Percentiles rank a stretch among this genome's conserved stretches.
Conservation (phyloP, 2,329 filamentous ascomycete species). For the Camillea tinctor region DNA sequence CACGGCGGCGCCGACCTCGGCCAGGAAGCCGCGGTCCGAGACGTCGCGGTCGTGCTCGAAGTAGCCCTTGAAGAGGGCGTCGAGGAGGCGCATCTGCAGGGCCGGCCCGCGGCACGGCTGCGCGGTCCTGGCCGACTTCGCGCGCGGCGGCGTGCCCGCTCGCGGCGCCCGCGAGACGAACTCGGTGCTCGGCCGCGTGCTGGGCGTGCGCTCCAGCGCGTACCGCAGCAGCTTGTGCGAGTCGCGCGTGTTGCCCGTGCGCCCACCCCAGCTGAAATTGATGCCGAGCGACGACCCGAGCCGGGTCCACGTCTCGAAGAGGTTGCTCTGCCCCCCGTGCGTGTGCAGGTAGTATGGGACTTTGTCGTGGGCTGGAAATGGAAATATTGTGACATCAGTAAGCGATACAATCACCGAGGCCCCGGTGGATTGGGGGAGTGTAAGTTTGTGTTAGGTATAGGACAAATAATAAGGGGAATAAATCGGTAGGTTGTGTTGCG, state of each 20-base stretch:
- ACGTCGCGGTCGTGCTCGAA: conserved; percentile 44
- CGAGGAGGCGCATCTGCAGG: conserved; percentile 41
- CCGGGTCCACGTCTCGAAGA: conserved; percentile 21
- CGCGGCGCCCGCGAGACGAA: background rate
- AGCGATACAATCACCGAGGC: background rate
- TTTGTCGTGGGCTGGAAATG: conserved; percentile 35
- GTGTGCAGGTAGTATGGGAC: conserved; percentile 35
- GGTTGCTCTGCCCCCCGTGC: conserved; percentile 26
- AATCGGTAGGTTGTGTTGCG: background rate
- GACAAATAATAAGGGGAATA: background rate
- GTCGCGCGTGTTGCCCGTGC: conserved; percentile 43
- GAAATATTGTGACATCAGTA: background rate
- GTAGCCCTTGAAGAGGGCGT: conserved; percentile 41
- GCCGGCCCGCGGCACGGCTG: conserved; percentile 23
- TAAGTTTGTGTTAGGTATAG: background rate
- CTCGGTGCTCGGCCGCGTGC: conserved; percentile 26
- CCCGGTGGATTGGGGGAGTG: background rate
- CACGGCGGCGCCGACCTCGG: conserved; percentile 25
- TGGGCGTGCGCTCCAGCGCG: conserved; percentile 32
- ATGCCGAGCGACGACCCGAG: conserved; percentile 39
- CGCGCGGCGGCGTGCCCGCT: background rate
- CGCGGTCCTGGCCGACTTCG: background rate
- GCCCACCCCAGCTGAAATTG: conserved; percentile 40
- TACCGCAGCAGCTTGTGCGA: conserved; percentile 49
- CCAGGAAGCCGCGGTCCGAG: conserved; percentile 40